phyloP scores from a whole-genome alignment of 441 rosid genomes.

The Brassica balearica region DNA sequence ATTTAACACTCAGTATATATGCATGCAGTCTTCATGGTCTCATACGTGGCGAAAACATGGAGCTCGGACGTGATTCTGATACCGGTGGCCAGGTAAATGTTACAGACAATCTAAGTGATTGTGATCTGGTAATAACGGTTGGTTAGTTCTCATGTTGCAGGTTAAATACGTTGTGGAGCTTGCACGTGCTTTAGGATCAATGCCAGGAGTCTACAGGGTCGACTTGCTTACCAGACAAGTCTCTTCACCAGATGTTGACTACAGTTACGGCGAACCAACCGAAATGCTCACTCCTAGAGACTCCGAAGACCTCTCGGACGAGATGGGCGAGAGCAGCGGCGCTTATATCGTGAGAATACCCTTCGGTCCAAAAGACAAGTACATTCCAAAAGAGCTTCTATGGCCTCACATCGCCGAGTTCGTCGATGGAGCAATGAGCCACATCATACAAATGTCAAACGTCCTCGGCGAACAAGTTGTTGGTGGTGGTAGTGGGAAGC shows the following conservation, averaged over 20 bases:
- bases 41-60: constrained; percentile 98
- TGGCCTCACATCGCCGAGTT: constrained; percentile 92
- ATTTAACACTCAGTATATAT: constrained; percentile 49
- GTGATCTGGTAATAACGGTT: background rate
- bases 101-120: background rate
- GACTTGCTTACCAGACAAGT: constrained; percentile 92
- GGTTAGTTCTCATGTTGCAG: constrained; percentile 45
- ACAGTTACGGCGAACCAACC: constrained; percentile 85
- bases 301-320: constrained; percentile 63
- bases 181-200: constrained; percentile 90
- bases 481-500: constrained; percentile 59
- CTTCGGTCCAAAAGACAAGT: constrained; percentile 83
- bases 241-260: constrained; percentile 83
- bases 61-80: constrained; percentile 98
- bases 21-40: constrained; percentile 96
- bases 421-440: constrained; percentile 82
- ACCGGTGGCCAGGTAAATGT: constrained; percentile 94
- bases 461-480: constrained; percentile 81
- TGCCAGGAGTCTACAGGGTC: constrained; percentile 95
- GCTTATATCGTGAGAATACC: constrained; percentile 85
- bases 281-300: constrained; percentile 77
- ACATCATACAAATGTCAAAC: constrained; percentile 78
- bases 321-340: constrained; percentile 90
- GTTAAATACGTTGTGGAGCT: constrained; percentile 96
- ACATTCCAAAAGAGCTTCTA: constrained; percentile 72